Conservation (phyloP, 2,329 filamentous ascomycete species). For the Periconia sp. region DNA sequence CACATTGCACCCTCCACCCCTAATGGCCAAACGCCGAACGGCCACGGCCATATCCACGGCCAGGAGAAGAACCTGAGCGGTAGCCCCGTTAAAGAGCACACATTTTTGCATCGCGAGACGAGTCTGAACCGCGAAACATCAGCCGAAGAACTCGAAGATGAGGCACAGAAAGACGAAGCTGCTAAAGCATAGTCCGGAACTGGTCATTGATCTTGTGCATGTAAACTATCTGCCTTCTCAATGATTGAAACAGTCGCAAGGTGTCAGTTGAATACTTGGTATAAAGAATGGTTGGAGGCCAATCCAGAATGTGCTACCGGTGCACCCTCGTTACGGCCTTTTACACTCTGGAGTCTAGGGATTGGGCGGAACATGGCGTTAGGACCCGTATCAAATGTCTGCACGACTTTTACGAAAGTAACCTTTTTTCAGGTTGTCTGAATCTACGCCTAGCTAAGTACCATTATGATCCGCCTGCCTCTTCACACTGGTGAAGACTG, state of each 20-base stretch:
- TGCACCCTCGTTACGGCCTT: neutral
- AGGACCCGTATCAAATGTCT: neutral
- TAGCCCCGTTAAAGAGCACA: conserved; percentile 88
- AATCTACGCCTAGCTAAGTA: neutral
- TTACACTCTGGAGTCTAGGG: neutral
- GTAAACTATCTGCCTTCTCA: too few relatives aligned
- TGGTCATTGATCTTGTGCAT: neutral
- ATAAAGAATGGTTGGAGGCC: too few relatives aligned
- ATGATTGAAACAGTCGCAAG: too few relatives aligned
- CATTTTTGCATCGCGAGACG: conserved; percentile 81
- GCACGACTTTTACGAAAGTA: neutral
- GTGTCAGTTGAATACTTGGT: too few relatives aligned
- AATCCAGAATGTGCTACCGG: neutral
- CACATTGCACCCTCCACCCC: conserved; percentile 71
- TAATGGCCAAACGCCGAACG: conserved; percentile 43
- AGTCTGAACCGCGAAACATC: conserved; percentile 77
- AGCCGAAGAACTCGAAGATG: conserved; percentile 58
- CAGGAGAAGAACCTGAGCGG: conserved; percentile 61
- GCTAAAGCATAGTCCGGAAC: conserved; percentile 19
- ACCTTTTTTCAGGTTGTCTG: neutral
- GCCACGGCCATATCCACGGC: conserved; percentile 55
- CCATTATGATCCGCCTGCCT: neutral
- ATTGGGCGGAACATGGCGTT: neutral
- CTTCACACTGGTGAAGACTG: neutral
- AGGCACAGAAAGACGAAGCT: conserved; percentile 19